Percentiles rank a stretch among this genome's conserved stretches.
phyloP scores from a whole-genome alignment of 1,284 basidiomycete genomes.

The Cutaneotrichosporon sp. region DNA sequence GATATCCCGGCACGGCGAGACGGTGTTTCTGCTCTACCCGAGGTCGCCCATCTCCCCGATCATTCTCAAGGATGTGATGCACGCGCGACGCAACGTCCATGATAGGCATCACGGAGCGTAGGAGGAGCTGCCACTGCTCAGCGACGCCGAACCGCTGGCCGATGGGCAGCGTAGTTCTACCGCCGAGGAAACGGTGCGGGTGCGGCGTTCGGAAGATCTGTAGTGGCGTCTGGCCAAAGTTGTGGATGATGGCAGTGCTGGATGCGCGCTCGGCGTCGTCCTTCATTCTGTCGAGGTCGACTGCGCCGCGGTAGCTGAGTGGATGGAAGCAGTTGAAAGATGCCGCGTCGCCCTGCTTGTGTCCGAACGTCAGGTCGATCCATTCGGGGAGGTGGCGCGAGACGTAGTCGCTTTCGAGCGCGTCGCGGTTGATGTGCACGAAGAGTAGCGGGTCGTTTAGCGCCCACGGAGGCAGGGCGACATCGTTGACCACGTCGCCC shows the following conservation, averaged over 20 bases:
- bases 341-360: conserved; percentile 75
- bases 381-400: conserved; percentile 81
- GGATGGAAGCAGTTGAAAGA: conserved; percentile 90
- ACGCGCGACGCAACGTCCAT: conserved; percentile 58
- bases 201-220: conserved; percentile 85
- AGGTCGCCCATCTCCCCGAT: conserved; percentile 33
- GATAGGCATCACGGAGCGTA: conserved; percentile 50
- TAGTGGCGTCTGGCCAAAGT: conserved; percentile 85
- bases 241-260: conserved; percentile 92
- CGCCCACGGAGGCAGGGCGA: conserved; percentile 89
- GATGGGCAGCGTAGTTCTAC: conserved; percentile 66
- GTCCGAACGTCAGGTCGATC: conserved; percentile 85
- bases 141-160: conserved; percentile 72
- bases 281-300: conserved; percentile 80
- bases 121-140: conserved; percentile 58
- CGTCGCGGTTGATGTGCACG: conserved; percentile 75
- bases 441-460: conserved; percentile 80
- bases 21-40: conserved; percentile 32
- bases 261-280: conserved; percentile 86
- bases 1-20: conserved; percentile 28
- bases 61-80: conserved; percentile 57
- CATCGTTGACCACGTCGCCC: conserved; percentile 80
- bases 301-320: conserved; percentile 87
- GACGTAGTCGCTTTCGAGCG: conserved; percentile 85
- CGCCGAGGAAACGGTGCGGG: conserved; percentile 66